A percentile compares a stretch with the other conserved stretches of the same genome.
Evolutionary conservation across 495 filamentous ascomycete species (phyloP).

Genomic region (Monascus purpureus): DNA sequence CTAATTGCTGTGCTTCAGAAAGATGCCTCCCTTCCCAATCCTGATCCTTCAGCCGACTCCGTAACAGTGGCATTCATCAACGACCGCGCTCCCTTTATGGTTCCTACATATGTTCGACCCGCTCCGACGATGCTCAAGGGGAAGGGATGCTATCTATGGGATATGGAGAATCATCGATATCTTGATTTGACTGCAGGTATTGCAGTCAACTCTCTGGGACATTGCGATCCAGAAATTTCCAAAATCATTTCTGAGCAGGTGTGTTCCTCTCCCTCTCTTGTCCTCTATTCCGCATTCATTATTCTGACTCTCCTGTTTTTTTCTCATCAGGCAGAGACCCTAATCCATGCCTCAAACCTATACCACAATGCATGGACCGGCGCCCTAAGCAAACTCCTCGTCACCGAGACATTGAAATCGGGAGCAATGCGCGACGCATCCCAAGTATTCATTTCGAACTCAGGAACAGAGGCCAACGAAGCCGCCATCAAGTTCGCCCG

Average conservation of each 20-base stretch:
- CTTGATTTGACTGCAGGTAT: slow-evolving; percentile 93
- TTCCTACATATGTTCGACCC: slow-evolving; percentile 89
- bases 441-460: slow-evolving; percentile 90
- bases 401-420: slow-evolving; percentile 56
- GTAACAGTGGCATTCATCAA: slow-evolving; percentile 57
- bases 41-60: slow-evolving; percentile 70
- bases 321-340: slow-evolving; percentile 45
- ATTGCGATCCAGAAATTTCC: slow-evolving; percentile 61
- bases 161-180: slow-evolving; percentile 77
- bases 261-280: slow-evolving; percentile 2
- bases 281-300: not conserved
- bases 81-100: slow-evolving; percentile 71
- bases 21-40: slow-evolving; percentile 51
- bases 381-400: slow-evolving; percentile 69
- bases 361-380: slow-evolving; percentile 95
- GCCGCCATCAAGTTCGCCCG: slow-evolving; percentile 93
- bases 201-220: slow-evolving; percentile 85
- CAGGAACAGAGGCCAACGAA: slow-evolving; percentile 90
- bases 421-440: slow-evolving; percentile 69
- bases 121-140: slow-evolving; percentile 78
- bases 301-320: not conserved
- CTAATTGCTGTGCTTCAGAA: too few species aligned
- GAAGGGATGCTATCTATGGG: slow-evolving; percentile 74
- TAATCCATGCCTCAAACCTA: slow-evolving; percentile 85
- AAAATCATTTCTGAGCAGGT: slow-evolving; percentile 66